Conservation (phyloP, 768 basidiomycete genomes). For the Lactifluus pinguis region DNA sequence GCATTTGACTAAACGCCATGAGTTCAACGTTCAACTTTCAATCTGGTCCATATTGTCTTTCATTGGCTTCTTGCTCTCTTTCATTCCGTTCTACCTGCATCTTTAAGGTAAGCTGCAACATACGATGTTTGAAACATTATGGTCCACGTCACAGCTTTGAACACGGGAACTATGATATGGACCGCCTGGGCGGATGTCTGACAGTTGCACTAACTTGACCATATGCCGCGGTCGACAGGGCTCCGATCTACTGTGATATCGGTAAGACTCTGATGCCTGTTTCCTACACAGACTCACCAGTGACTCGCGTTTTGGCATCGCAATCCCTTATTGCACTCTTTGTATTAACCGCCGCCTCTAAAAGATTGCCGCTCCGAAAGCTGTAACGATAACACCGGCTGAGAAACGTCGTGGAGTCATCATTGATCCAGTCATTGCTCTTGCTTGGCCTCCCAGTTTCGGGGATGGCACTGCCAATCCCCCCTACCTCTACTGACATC, state of each 20-base stretch:
- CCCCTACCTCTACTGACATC: neutral
- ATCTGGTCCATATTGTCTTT: conserved; percentile 28
- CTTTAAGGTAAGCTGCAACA: conserved; percentile 30
- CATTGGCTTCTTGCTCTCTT: conserved; percentile 38
- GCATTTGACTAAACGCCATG: neutral
- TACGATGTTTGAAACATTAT: neutral
- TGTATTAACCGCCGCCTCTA: conserved; percentile 44
- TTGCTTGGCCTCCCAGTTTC: conserved; percentile 19
- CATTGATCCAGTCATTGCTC: conserved; percentile 27
- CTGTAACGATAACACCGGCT: conserved; percentile 25
- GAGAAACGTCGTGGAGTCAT: conserved; percentile 27
- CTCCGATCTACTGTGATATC: no score
- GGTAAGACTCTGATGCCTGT: conserved; percentile 15
- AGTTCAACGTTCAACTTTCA: neutral
- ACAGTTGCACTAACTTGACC: conserved; percentile 30
- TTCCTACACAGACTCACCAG: conserved; percentile 23
- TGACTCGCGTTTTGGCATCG: conserved; percentile 26
- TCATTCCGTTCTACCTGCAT: conserved; percentile 49
- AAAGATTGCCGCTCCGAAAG: conserved; percentile 31
- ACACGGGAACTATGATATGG: conserved; percentile 73
- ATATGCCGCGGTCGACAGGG: no score
- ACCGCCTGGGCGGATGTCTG: conserved; percentile 43
- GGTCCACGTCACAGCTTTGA: conserved; percentile 38
- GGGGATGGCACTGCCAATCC: neutral
- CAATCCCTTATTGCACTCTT: no score